Base-by-base conservation (phyloP, 2,329 filamentous ascomycete species). In the Cadophora luteo-olivacea region DNA sequence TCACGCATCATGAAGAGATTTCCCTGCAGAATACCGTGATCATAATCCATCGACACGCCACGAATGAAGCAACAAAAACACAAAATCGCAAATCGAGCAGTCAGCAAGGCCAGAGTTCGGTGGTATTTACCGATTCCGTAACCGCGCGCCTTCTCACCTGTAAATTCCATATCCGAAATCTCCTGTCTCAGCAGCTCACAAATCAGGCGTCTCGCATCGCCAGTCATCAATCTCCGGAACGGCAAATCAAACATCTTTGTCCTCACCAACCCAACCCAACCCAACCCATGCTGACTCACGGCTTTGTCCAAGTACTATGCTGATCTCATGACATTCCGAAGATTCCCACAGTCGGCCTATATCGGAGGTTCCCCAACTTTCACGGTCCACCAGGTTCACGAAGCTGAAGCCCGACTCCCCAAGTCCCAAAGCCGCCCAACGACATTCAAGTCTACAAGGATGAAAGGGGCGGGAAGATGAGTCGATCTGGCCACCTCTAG, bases 301-400 rank as follows among this genome's bases (percentile, higher is more conserved):
- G 11, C 9, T 19, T 25, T 49, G 33, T 64, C 16, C 2, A 4
- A 0, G 3, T 3, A 36, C 11, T 38, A 36, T 16, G 24, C 7
- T 65, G 25, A 62, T 60, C 67, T 51, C 51, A 49, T 69, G 63
- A 63, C 67, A 62, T 66, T 33, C 63, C 64, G 63, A 49, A 33
- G 25, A 41, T 61, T 63, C 51, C 67, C 67, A 57, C 32, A 49
- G 9, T 65, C 67, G 63, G 63, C 67, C 29, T 64, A 38, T 22
- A 29, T 69, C 67, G 64, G 64, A 64, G 57, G 48, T 52, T 19
- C 32, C 61, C 36, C 51, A 25, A 38, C n/a, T 25, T 54, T 19
- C 24, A 12, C 25, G 7, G 11, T 58, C 22, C 36, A 22, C 49
- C 16, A 54, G 7, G 11, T 58, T 22, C 36, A 22, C 49, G 8